phyloP scores from a whole-genome alignment of 1,139 yeast species.

The Arxiozyma telluris region DNA sequence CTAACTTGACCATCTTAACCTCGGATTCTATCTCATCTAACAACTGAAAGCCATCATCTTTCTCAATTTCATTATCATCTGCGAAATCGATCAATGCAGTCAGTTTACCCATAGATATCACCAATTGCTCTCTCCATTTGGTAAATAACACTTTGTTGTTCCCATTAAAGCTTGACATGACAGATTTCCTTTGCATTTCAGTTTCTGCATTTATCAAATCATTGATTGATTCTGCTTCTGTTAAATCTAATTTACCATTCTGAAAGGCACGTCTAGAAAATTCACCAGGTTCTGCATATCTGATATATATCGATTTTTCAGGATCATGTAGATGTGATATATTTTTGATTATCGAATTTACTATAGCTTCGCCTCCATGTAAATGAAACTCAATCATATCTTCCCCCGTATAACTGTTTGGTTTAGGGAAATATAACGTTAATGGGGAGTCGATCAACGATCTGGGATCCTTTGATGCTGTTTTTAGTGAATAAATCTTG shows the following conservation, averaged over 20 bases:
- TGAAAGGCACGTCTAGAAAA: slow-evolving; percentile 76
- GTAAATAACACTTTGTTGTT: slow-evolving; percentile 37
- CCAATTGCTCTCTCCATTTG: slow-evolving; percentile 58
- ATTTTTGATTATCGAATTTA: slow-evolving; percentile 56
- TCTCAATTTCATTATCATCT: slow-evolving; percentile 83
- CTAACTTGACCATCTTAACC: slow-evolving; percentile 36
- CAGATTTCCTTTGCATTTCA: slow-evolving; percentile 72
- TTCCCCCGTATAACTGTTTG: slow-evolving; percentile 89
- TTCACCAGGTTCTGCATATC: slow-evolving; percentile 92
- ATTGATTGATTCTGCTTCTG: slow-evolving; percentile 84
- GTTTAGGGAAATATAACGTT: slow-evolving; percentile 58
- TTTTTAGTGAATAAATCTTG: slow-evolving; percentile 33
- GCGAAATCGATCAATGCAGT: slow-evolving; percentile 93
- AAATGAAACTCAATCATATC: slow-evolving; percentile 78
- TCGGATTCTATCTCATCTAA: slow-evolving; percentile 42
- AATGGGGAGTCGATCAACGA: slow-evolving; percentile 66
- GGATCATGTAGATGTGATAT: slow-evolving; percentile 44
- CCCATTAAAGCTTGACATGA: slow-evolving; percentile 68
- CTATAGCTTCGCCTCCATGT: slow-evolving; percentile 90
- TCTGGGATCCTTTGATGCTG: slow-evolving; percentile 30
- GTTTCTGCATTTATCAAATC: slow-evolving; percentile 93
- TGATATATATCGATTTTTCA: slow-evolving; percentile 28
- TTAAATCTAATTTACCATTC: slow-evolving; percentile 59
- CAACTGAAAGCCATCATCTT: slow-evolving; percentile 40
- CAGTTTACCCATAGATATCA: slow-evolving; percentile 60